A percentile compares a stretch with the other conserved stretches of the same genome.
These are phyloP conservation scores for Pseudogymnoascus sp. DNA, from an alignment of 2,329 filamentous ascomycete genomes.

Conservation along the genomic window DNA sequence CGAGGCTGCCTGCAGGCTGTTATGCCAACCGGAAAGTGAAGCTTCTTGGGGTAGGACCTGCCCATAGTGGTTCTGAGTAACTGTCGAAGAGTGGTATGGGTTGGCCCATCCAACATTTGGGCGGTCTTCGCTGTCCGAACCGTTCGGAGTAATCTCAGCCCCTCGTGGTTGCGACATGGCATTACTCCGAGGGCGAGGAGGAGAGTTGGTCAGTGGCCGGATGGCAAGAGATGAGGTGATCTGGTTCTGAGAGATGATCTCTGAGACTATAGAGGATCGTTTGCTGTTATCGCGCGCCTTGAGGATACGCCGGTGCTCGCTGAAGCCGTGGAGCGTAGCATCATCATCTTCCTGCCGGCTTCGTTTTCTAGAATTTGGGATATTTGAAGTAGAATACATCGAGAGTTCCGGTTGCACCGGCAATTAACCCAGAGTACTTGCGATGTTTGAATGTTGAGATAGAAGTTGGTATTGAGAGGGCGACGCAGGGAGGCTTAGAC, in stretches of 20 bases:
- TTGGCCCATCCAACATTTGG: slow-evolving; percentile 20
- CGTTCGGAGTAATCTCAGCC: slow-evolving; percentile 24
- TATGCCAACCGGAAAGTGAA: slow-evolving; percentile 14
- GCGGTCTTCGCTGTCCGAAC: slow-evolving; percentile 26
- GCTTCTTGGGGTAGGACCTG: slow-evolving; percentile 10
- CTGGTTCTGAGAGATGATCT: slow-evolving; percentile 13
- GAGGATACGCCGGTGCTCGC: slow-evolving; percentile 23
- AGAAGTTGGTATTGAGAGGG: not conserved
- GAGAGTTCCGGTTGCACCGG: not conserved
- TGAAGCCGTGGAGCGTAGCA: slow-evolving; percentile 21
- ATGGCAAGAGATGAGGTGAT: slow-evolving; percentile 17
- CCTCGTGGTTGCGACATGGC: slow-evolving; percentile 20
- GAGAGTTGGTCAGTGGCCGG: slow-evolving; percentile 10
- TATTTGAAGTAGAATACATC: not conserved
- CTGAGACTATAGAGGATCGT: not conserved
- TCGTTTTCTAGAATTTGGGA: not conserved
- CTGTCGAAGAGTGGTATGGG: slow-evolving; percentile 23
- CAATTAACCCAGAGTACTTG: not conserved
- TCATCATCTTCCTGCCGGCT: slow-evolving; percentile 20
- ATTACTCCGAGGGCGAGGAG: not conserved
- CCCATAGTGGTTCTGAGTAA: slow-evolving; percentile 16
- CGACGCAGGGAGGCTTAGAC: not conserved
- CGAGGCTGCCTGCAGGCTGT: slow-evolving; percentile 13
- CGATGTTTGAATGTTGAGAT: not conserved
- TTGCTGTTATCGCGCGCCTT: slow-evolving; percentile 4